Evolutionary conservation across 169 alveolate genomes (phyloP), one percentile per base, ranked within the genome.

Genomic region (Ichthyophthirius multifiliis): DNA sequence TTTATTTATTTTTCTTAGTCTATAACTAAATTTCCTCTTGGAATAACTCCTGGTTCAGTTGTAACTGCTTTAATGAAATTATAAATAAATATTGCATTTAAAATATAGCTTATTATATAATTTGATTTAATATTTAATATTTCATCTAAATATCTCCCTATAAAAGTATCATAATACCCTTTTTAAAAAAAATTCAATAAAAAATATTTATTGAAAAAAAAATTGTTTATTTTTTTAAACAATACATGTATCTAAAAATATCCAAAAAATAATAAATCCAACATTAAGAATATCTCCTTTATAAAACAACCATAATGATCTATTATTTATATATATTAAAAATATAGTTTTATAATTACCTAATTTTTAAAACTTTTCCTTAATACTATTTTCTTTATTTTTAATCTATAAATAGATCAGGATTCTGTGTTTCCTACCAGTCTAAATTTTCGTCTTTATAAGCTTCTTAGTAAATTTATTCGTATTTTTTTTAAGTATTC

Each of bases 21-120:
- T 37, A 37, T 39, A 35, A 37, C 62, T 6, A 67, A 18, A 37
- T 67, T 37, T 13, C 77, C 77, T 39, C 16, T 67, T 16, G 77
- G 77, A n/a, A 67, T 6, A 0, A 9, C 43, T 16, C 77, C 77
- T 20, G 77, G 77, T 39, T 67, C 77, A 4, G 77, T 67, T 9
- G 46, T 20, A 12, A 67, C 20, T 31, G 64, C 35, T 67, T 23
- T 67, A 20, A 37, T 5, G 23, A 31, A 18, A 9, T 44, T 67
- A 9, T 67, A 67, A 13, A 39, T 62, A 20, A 67, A 55, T 39
- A 34, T 27, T 4, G 31, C 18, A 55, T 55, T 55, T 27, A 55
- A 55, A 15, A 55, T 6, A 6, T 27, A 15, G 34, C 41, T 27
- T 23, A 55, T 27, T 2, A 27, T 27, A 55, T 27, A 34, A 0